Percentiles rank a stretch among this genome's conserved stretches.
Conservation (phyloP, 2,329 filamentous ascomycete species). For the Botrytis sinoallii region DNA sequence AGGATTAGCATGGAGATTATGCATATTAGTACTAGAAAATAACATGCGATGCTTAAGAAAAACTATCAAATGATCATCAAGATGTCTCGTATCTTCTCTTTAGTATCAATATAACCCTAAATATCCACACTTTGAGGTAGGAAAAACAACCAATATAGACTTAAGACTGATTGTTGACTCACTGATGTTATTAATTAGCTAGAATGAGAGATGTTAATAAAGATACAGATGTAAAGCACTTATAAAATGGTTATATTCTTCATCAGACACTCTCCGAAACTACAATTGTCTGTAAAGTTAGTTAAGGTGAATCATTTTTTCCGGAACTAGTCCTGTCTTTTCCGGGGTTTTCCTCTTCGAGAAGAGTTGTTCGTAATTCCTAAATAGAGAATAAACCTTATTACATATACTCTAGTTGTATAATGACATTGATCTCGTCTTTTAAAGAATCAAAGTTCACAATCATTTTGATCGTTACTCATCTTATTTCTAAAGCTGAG, state of each 20-base stretch:
- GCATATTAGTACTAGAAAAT: neutral
- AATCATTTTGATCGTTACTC: no score
- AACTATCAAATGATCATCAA: neutral
- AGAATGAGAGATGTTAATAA: neutral
- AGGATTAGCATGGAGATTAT: neutral
- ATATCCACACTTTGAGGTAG: neutral
- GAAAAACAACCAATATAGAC: neutral
- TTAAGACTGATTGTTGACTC: fast-evolving
- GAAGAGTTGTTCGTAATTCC: neutral
- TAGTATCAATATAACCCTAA: neutral
- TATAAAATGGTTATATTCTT: neutral
- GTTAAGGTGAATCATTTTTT: neutral
- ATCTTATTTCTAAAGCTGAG: no score
- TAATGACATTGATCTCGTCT: neutral
- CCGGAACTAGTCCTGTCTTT: neutral
- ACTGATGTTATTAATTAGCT: neutral
- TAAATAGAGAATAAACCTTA: neutral
- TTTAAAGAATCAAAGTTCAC: neutral
- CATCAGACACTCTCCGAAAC: no score
- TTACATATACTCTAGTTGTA: neutral
- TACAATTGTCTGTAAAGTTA: neutral
- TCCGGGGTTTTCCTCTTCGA: neutral
- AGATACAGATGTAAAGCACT: no score
- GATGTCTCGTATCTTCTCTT: no score
- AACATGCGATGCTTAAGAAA: no score